Evolutionary conservation across 768 basidiomycete genomes (phyloP), one percentile per base, ranked within the genome.

Genomic region (Tulasnella sp.): DNA sequence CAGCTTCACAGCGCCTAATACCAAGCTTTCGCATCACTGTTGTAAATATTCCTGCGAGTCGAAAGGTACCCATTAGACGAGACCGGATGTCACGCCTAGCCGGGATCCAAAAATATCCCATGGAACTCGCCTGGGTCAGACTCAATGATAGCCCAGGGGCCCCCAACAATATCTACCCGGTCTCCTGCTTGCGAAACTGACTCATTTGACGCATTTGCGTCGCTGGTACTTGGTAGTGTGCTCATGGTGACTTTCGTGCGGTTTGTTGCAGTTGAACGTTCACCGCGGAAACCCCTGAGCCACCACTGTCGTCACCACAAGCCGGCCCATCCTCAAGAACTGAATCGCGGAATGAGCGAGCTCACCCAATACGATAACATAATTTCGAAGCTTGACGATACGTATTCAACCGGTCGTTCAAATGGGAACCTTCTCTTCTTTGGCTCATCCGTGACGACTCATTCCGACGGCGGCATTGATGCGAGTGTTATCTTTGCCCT

Each of bases 391-490:
- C 72, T 81, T 4, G 40, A 56, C 16, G 56, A 79, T 0, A 72
- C 72, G 7, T 81, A 81, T 56, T 46, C 10, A 9, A 78, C 34
- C 18, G 94, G 92, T 14, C 85, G 86, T 27, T 86, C 87, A 44
- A 87, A 90, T 18, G 92, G 92, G 0, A 92, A 94, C 83, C 85
- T 95, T 38, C 85, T 92, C 31, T 93, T 93, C 87, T 97, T 93
- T 82, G 90, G 91, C n/a, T 95, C 94, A 0, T 89, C 89, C 24
- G 85, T 91, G 46, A 87, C 88, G 81, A 88, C 88, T 72, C 89
- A 93, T 83, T 81, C 85, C 14, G 93, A 95, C 76, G 83, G 87
- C 48, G 91, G 88, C 34, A 85, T 93, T 78, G 89, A 94, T 86
- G 96, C 94, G 80, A 81, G 84, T 83, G 52, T 31, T 86, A 82